These are phyloP conservation scores for Chenopodium suecicum DNA, from an alignment of 148 eudicot species.

Conservation along the genomic window DNA sequence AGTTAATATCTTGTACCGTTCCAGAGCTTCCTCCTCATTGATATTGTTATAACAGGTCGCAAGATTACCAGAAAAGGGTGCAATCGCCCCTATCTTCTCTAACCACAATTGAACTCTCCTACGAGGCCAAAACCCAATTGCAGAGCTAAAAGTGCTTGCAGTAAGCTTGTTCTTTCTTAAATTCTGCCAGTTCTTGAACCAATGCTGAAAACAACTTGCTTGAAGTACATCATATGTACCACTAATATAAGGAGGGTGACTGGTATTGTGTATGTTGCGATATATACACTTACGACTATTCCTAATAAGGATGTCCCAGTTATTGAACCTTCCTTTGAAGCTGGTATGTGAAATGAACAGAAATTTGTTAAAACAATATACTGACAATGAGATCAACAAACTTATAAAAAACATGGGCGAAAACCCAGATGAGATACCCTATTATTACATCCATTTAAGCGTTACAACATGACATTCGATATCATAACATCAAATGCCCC, in stretches of 20 bases:
- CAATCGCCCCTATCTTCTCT: slow-evolving; percentile 68
- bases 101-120: slow-evolving; percentile 74
- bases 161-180: slow-evolving; percentile 59
- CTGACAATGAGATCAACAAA: too few species aligned
- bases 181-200: slow-evolving; percentile 82
- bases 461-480: too few species aligned
- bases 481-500: too few species aligned
- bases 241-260: not conserved
- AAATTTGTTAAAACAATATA: not conserved
- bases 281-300: not conserved
- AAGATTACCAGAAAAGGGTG: slow-evolving; percentile 63
- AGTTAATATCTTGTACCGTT: slow-evolving; percentile 67
- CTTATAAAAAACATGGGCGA: too few species aligned
- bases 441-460: too few species aligned
- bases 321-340: slow-evolving; percentile 4
- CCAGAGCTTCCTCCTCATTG: slow-evolving; percentile 81
- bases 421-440: too few species aligned
- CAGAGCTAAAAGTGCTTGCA: slow-evolving; percentile 70
- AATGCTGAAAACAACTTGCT: slow-evolving; percentile 48
- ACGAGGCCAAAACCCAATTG: slow-evolving; percentile 66
- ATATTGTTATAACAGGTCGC: slow-evolving; percentile 74
- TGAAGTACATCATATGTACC: slow-evolving; percentile 40
- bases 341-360: not conserved
- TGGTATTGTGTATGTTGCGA: not conserved
- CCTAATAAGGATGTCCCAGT: not conserved